phyloP scores from a whole-genome alignment of 768 basidiomycete genomes.

The Cubamyces sp. region DNA sequence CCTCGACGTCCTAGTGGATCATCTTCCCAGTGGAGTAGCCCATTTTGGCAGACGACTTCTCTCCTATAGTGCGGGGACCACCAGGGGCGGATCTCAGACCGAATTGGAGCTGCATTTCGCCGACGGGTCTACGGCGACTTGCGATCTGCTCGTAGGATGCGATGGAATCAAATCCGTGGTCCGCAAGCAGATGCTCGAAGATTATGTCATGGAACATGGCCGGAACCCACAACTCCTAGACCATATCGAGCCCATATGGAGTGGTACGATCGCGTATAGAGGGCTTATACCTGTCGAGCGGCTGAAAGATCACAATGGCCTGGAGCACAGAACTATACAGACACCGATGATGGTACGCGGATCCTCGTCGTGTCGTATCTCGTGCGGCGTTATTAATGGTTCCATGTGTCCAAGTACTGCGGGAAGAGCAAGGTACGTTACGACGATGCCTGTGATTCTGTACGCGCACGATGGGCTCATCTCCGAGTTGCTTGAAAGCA shows the following conservation, averaged over 20 bases:
- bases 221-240: constrained; percentile 34
- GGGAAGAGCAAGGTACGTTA: constrained; percentile 47
- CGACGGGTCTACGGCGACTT: constrained; percentile 33
- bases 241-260: constrained; percentile 49
- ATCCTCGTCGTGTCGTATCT: constrained; percentile 4
- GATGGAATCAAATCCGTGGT: constrained; percentile 40
- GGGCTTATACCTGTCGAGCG: constrained; percentile 47
- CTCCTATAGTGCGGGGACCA: constrained; percentile 21
- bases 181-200: constrained; percentile 38
- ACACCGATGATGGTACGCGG: constrained; percentile 49
- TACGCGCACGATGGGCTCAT: no score
- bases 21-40: constrained; percentile 31
- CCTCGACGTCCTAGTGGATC: constrained; percentile 45
- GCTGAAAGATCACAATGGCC: constrained; percentile 31
- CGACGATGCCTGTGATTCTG: background rate
- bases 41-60: constrained; percentile 38
- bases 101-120: constrained; percentile 29
- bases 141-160: constrained; percentile 39
- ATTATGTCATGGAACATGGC: constrained; percentile 17
- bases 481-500: constrained; percentile 38
- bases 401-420: constrained; percentile 42
- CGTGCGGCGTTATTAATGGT: background rate
- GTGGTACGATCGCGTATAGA: constrained; percentile 50
- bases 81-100: background rate
- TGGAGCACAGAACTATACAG: constrained; percentile 38